phyloP scores from a whole-genome alignment of 352 stramenopile genomes.

The Pseudoperonospora humuli region DNA sequence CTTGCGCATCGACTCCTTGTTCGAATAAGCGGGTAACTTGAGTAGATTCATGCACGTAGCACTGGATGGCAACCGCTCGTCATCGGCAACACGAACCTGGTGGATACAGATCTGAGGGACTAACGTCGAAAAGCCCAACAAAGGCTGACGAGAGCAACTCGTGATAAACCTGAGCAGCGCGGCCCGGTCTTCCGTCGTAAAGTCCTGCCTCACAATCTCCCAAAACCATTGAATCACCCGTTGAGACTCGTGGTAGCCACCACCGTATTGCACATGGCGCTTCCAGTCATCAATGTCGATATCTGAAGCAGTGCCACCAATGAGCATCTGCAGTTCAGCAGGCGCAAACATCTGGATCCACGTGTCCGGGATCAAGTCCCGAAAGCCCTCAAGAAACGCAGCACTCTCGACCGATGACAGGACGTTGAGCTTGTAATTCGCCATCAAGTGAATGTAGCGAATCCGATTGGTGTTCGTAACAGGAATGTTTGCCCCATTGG shows the following conservation, averaged over 20 bases:
- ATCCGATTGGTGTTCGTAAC: constrained; percentile 94
- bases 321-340: constrained; percentile 92
- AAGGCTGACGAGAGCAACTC: constrained; percentile 85
- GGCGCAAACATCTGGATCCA: constrained; percentile 83
- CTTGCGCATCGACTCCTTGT: constrained; percentile 87
- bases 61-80: constrained; percentile 67
- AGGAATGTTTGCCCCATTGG: constrained; percentile 70
- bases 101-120: constrained; percentile 93
- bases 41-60: constrained; percentile 97
- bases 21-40: constrained; percentile 96
- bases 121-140: constrained; percentile 91
- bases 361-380: constrained; percentile 59
- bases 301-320: constrained; percentile 85
- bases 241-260: constrained; percentile 90
- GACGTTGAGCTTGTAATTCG: constrained; percentile 96
- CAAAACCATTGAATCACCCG: constrained; percentile 68
- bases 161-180: constrained; percentile 96
- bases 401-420: constrained; percentile 42
- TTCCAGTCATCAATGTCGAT: constrained; percentile 95
- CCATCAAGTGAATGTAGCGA: constrained; percentile 93
- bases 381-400: constrained; percentile 66
- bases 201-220: constrained; percentile 60
- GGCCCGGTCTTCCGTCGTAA: constrained; percentile 79
- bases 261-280: constrained; percentile 88
- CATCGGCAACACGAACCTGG: constrained; percentile 64